Evolutionary conservation across 192 early-diverging fungal genomes (phyloP).

Genomic region (Pecoramyces ruminantium): DNA sequence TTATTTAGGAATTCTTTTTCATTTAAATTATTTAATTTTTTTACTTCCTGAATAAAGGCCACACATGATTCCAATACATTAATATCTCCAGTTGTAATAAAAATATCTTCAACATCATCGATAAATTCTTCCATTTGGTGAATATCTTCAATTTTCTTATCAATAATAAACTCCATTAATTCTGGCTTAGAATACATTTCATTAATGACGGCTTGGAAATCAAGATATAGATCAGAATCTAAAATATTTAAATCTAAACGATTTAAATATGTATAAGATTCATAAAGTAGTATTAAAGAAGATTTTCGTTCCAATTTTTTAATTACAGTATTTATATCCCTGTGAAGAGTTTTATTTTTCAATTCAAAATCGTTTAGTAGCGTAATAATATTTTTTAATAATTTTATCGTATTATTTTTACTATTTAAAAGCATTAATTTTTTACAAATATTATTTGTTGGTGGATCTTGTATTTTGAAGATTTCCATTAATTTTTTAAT

Average conservation of each 20-base stretch:
- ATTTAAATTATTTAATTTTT: neutral
- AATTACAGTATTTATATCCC: neutral
- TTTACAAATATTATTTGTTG: neutral
- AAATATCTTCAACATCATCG: neutral
- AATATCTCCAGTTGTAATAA: neutral
- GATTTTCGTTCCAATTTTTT: neutral
- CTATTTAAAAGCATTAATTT: neutral
- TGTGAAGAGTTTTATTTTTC: neutral
- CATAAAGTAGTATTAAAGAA: neutral
- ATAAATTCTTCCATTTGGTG: neutral
- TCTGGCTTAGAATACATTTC: neutral
- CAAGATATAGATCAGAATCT: neutral
- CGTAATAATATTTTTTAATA: neutral
- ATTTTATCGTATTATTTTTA: neutral
- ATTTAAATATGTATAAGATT: neutral
- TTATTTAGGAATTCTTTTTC: neutral
- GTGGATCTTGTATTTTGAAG: neutral
- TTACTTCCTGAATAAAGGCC: neutral
- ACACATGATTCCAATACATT: neutral
- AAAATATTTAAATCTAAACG: neutral
- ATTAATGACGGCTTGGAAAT: neutral
- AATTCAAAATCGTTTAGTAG: neutral
- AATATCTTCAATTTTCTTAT: neutral
- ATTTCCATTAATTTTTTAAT: neutral
- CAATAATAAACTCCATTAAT: neutral